phyloP scores from a whole-genome alignment of 2,329 filamentous ascomycete genomes.

The Cladosporium sp. region DNA sequence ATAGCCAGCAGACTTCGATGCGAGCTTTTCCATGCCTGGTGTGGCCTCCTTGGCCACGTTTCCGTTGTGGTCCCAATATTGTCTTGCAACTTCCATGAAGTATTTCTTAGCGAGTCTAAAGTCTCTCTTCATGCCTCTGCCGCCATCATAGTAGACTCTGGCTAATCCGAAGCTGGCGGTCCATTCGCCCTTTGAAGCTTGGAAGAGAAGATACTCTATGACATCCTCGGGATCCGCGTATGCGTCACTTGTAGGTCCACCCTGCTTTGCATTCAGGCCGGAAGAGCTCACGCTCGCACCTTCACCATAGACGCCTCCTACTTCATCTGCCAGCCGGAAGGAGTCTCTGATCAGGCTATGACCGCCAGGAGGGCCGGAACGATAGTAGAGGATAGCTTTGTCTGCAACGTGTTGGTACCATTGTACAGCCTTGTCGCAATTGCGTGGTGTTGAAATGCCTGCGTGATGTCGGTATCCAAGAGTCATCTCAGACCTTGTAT shows the following conservation, averaged over 20 bases:
- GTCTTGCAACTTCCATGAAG: slow-evolving; percentile 72
- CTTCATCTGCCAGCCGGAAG: slow-evolving; percentile 83
- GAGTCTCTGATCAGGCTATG: slow-evolving; percentile 71
- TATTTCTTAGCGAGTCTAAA: slow-evolving; percentile 71
- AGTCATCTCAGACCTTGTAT: slow-evolving; percentile 88
- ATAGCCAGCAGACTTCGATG: slow-evolving; percentile 75
- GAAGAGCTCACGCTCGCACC: slow-evolving; percentile 88
- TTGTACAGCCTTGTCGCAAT: slow-evolving; percentile 76
- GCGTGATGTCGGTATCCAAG: slow-evolving; percentile 79
- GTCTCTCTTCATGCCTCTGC: slow-evolving; percentile 69
- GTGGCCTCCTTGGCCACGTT: slow-evolving; percentile 66
- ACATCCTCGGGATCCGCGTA: slow-evolving; percentile 89
- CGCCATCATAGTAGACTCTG: slow-evolving; percentile 83
- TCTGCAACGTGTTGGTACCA: slow-evolving; percentile 94
- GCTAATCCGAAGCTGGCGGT: slow-evolving; percentile 84
- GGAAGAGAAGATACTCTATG: slow-evolving; percentile 85
- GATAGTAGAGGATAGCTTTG: slow-evolving; percentile 83
- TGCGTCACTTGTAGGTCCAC: slow-evolving; percentile 69
- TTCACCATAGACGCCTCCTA: slow-evolving; percentile 90
- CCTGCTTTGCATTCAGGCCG: slow-evolving; percentile 73
- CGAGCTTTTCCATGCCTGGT: slow-evolving; percentile 69
- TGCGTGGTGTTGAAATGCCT: slow-evolving; percentile 79
- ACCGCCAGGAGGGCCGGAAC: slow-evolving; percentile 86
- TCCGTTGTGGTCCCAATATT: slow-evolving; percentile 77
- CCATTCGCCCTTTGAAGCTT: slow-evolving; percentile 84